Conservation (phyloP, 2,329 filamentous ascomycete species). For the Pseudocercospora vitis region DNA sequence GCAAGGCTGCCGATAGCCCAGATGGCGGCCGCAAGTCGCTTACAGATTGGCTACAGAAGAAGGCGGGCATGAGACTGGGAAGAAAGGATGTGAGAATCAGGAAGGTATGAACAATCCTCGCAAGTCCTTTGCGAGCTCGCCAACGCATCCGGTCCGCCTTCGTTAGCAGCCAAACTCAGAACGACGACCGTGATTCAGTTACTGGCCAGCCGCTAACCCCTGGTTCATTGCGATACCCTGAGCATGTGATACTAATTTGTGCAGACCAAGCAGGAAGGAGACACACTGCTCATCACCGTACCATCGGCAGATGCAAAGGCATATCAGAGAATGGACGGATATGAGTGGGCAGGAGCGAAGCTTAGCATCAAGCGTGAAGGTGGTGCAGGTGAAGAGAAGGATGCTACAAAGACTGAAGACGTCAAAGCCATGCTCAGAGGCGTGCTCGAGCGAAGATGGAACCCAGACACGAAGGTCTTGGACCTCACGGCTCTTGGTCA, state of each 20-base stretch:
- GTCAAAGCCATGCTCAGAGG: conserved; percentile 60
- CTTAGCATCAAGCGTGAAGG: conserved; percentile 39
- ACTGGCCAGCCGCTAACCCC: conserved; percentile 7
- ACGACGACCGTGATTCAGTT: conserved; percentile 36
- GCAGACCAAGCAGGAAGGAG: conserved; percentile 35
- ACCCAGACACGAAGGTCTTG: conserved; percentile 69
- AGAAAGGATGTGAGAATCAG: conserved; percentile 40
- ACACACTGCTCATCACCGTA: conserved; percentile 41
- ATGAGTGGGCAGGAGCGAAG: conserved; percentile 42
- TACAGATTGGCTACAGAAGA: conserved; percentile 44
- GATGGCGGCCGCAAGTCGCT: conserved; percentile 41
- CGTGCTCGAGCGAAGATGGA: conserved; percentile 75
- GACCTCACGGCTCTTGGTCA: conserved; percentile 75
- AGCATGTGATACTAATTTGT: conserved; percentile 3
- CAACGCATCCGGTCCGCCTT: conserved; percentile 32
- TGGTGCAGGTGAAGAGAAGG: conserved; percentile 18
- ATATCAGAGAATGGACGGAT: conserved; percentile 44
- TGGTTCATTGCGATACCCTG: background rate
- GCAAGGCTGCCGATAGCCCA: conserved; percentile 37
- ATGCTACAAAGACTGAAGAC: conserved; percentile 55
- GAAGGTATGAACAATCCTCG: conserved; percentile 29
- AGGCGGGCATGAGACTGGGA: conserved; percentile 37
- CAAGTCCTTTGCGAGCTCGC: conserved; percentile 25
- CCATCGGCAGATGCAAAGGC: conserved; percentile 38
- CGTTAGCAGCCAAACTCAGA: conserved; percentile 33